phyloP scores from a whole-genome alignment of 2,329 filamentous ascomycete genomes.

The Alternaria brassicae region DNA sequence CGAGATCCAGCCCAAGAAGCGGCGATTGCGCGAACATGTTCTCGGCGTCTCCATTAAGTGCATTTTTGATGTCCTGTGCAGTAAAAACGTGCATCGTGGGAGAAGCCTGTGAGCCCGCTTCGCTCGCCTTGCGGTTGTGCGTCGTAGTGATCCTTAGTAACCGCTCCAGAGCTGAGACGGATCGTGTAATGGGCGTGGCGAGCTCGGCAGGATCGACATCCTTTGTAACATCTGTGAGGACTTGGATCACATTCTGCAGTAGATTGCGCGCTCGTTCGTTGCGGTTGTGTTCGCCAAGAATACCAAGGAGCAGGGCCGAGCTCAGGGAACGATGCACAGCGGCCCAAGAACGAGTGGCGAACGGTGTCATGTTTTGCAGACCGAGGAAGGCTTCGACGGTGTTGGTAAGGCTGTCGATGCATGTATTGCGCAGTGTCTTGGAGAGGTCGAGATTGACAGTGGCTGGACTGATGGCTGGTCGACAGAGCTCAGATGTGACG shows the following conservation, averaged over 20 bases:
- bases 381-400: slow-evolving; percentile 69
- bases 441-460: slow-evolving; percentile 54
- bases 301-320: slow-evolving; percentile 54
- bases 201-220: slow-evolving; percentile 57
- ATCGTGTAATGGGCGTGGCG: slow-evolving; percentile 57
- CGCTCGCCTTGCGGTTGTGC: slow-evolving; percentile 32
- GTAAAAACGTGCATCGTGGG: slow-evolving; percentile 44
- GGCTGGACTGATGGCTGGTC: slow-evolving; percentile 64
- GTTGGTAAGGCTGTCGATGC: slow-evolving; percentile 62
- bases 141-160: slow-evolving; percentile 46
- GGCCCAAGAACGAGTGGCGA: slow-evolving; percentile 54
- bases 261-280: slow-evolving; percentile 56
- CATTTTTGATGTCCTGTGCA: slow-evolving; percentile 48
- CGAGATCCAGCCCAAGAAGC: slow-evolving; percentile 49
- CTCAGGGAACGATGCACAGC: slow-evolving; percentile 54
- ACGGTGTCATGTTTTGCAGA: slow-evolving; percentile 59
- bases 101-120: slow-evolving; percentile 41
- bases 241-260: slow-evolving; percentile 55
- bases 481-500: slow-evolving; percentile 67
- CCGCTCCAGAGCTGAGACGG: slow-evolving; percentile 55
- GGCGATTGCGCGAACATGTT: slow-evolving; percentile 44
- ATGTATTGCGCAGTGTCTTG: slow-evolving; percentile 61
- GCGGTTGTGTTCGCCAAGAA: slow-evolving; percentile 54
- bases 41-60: slow-evolving; percentile 40
- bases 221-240: slow-evolving; percentile 57